Base-by-base conservation (phyloP, 768 basidiomycete species). In the Podaxis sp. region DNA sequence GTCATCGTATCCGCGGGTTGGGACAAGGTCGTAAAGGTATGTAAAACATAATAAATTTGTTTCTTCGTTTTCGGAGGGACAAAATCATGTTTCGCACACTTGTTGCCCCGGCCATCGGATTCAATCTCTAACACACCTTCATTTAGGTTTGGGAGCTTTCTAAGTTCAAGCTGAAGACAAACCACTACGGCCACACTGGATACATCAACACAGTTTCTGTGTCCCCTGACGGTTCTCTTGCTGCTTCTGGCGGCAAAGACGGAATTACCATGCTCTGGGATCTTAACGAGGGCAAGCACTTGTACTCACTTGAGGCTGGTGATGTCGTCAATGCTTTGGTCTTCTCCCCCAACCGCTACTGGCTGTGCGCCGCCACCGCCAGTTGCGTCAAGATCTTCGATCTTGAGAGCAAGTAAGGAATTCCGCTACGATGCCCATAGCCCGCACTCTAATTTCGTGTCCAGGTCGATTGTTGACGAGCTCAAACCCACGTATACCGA, bases 221-320 rank as follows among this genome's bases (percentile, higher is more conserved):
- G 62, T 99, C 97, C 38, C 97, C 97, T 56, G 97, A 99, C 72
- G 97, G 97, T 65, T 99, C 97, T 25, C 87, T 99, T 71, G 95
- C 96, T 68, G 97, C 97, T 51, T 98, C 97, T 52, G 97, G 97
- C 72, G 97, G 97, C 70, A 98, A 98, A 80, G 97, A 99, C 76
- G 95, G 95, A 63, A 96, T 98, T 77, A 97, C 95, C 74, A 98
- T 98, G 95, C 90, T 98, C 65, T 99, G 97, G 97, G 97, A 99
- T 75, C 81, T 99, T 70, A 98, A 98, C 80, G 97, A 98, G 83
- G 95, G 95, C 83, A 98, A 98, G 82, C 97, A 98, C 84, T 88
- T 99, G 71, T 99, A 99, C 85, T 98, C 95, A 57, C 90, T 99
- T 62, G 97, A 99, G 77, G 97, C 97, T 51, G 95, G 95, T 62